A percentile compares a stretch with the other conserved stretches of the same genome.
Evolutionary conservation across 345 rosid genomes (phyloP).

Genomic region (Chamaenerion angustifolium): DNA sequence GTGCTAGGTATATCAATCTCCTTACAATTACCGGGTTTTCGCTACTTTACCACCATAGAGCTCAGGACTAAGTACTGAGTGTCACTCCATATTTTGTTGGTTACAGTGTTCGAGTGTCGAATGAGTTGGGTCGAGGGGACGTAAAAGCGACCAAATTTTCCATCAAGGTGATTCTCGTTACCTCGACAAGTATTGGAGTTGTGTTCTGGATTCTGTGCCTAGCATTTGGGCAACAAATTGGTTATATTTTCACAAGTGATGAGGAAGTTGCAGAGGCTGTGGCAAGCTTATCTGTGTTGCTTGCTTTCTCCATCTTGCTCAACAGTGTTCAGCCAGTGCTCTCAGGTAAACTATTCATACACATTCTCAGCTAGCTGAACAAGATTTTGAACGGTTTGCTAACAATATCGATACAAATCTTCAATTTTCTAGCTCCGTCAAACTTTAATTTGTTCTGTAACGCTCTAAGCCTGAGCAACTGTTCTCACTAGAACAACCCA

Average conservation of each 20-base stretch:
- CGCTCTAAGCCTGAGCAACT: too few species aligned
- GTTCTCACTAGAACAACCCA: too few species aligned
- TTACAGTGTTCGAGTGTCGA: conserved; percentile 8
- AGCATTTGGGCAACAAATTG: conserved; percentile 1
- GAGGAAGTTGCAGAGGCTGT: conserved; percentile 5
- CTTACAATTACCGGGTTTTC: too few species aligned
- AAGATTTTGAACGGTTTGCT: too few species aligned
- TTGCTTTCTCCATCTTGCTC: conserved; percentile 9
- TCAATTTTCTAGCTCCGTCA: too few species aligned
- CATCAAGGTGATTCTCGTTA: conserved; percentile 1
- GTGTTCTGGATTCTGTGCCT: conserved; percentile 9
- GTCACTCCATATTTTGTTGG: not conserved
- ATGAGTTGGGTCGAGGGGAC: conserved; percentile 10
- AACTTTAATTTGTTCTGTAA: too few species aligned
- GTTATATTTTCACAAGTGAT: conserved; percentile 7
- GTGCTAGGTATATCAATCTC: conserved; percentile 3
- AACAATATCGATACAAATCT: too few species aligned
- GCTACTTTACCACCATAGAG: too few species aligned
- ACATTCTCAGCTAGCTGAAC: not conserved
- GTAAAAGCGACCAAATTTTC: not conserved
- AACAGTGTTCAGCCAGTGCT: conserved; percentile 12
- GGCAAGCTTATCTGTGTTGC: conserved; percentile 5
- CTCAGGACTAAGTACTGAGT: too few species aligned
- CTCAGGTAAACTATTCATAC: conserved; percentile 3
- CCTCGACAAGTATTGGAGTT: conserved; percentile 5